phyloP scores from a whole-genome alignment of 2,329 filamentous ascomycete species.

The Cladosporium sphaerospermum region DNA sequence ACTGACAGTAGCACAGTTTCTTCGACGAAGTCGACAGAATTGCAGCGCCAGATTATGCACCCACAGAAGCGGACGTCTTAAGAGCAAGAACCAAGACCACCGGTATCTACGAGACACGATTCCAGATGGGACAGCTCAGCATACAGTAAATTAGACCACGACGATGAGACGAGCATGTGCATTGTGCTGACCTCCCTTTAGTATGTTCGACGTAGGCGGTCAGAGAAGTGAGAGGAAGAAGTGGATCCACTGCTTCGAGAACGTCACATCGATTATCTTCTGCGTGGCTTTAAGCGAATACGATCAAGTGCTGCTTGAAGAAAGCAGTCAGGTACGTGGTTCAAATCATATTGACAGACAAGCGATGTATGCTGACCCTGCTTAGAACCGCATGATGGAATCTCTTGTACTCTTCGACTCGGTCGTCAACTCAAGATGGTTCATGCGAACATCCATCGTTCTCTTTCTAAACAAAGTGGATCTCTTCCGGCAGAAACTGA shows the following conservation, averaged over 20 bases:
- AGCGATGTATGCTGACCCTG: slow-evolving; percentile 16
- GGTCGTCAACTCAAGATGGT: slow-evolving; percentile 97
- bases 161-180: not conserved
- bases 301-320: slow-evolving; percentile 92
- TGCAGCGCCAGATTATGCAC: slow-evolving; percentile 76
- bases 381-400: slow-evolving; percentile 98
- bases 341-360: slow-evolving; percentile 12
- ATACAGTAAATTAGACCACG: slow-evolving; percentile 70
- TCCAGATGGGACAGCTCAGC: slow-evolving; percentile 96
- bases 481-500: slow-evolving; percentile 91
- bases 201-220: slow-evolving; percentile 98
- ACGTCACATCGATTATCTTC: slow-evolving; percentile 98
- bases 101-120: slow-evolving; percentile 97
- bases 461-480: slow-evolving; percentile 99
- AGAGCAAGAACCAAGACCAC: slow-evolving; percentile 96
- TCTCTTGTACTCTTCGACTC: slow-evolving; percentile 94
- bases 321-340: slow-evolving; percentile 80
- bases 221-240: slow-evolving; percentile 98
- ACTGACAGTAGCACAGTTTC: slow-evolving; percentile 56
- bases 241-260: slow-evolving; percentile 99
- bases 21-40: slow-evolving; percentile 90
- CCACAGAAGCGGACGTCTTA: slow-evolving; percentile 89
- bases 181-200: slow-evolving; percentile 34
- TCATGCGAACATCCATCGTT: slow-evolving; percentile 98
- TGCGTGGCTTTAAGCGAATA: slow-evolving; percentile 98